Base-by-base conservation (phyloP, 345 rosid genomes). In the Jatropha curcas region DNA sequence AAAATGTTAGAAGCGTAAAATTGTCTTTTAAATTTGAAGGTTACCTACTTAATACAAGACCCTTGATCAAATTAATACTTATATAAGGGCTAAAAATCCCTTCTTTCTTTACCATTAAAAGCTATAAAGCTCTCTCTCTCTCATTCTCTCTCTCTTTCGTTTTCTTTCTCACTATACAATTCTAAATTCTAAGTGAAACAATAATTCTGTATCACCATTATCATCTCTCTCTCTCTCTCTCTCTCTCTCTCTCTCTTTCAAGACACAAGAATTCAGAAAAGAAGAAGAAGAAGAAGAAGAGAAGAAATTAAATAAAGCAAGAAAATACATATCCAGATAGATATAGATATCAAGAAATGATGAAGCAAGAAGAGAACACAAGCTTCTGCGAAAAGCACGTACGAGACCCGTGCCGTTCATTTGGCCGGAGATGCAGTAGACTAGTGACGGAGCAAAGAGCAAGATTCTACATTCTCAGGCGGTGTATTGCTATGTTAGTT, bases 391-490 rank as follows among this genome's bases (percentile, higher is more conserved):
- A 33, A 60, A 30, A 72, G 76, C 82, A 78, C 35, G 74, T 81
- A 76, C 62, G 63, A 3, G 78, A 70, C 27, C 80, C 86, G 6
- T 86, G 86, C 77, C 71, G 74, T 67, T 80, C 82, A 31, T 82
- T 86, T 28, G 80, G 83, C 9, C 65, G 67, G 72, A 77, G 78
- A 76, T 88, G 89, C 82, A 58, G 82, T 69, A 55, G 75, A 61
- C 66, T 81, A 24, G 86, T 87, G 74, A 82, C 84, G 84, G 90
- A 89, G 63, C 86, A 85, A 19, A 69, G 86, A 70, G 88, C 89
- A 0, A 82, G 82, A 67, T 89, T 89, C 76, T 89, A 89, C 79
- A 89, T 89, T 60, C 80, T 89, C 64, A 70, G 93, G 37, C 82
- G 93, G n/a, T 89, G 93, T 70, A 73, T 89, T 52, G 50, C 74